These are phyloP conservation scores for Glomus cerebriforme DNA, from an alignment of 192 early-diverging fungal species.

Conservation along the genomic window DNA sequence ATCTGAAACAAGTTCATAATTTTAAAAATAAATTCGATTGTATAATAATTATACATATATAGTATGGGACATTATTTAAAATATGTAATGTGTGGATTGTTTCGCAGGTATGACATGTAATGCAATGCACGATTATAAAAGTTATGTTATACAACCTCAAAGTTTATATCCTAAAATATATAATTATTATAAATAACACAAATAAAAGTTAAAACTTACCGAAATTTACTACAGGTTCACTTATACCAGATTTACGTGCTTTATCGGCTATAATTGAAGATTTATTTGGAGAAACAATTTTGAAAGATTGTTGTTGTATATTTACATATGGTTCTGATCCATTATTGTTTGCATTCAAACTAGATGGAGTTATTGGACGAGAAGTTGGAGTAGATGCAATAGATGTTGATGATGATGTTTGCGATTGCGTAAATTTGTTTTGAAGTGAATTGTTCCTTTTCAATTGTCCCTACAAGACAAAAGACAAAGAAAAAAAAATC, in stretches of 20 bases:
- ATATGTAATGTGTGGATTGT: too few species aligned
- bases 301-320: background rate
- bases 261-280: constrained; percentile 45
- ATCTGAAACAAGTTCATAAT: constrained; percentile 36
- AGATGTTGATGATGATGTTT: constrained; percentile 14
- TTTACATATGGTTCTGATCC: background rate
- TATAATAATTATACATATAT: too few species aligned
- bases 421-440: background rate
- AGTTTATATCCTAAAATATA: too few species aligned
- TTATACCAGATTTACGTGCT: constrained; percentile 47
- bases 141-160: background rate
- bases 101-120: background rate
- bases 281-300: constrained; percentile 41
- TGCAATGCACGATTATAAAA: background rate
- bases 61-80: too few species aligned
- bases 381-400: constrained; percentile 14
- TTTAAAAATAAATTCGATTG: background rate
- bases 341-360: background rate
- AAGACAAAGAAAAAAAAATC: too few species aligned
- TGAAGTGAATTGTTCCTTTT: background rate
- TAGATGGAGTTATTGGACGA: background rate
- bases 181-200: background rate
- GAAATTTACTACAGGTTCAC: constrained; percentile 45
- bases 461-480: background rate
- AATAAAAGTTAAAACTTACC: constrained; percentile 5